These are phyloP conservation scores for Malus fusca DNA, from an alignment of 306 rosid genomes.

Conservation along the genomic window DNA sequence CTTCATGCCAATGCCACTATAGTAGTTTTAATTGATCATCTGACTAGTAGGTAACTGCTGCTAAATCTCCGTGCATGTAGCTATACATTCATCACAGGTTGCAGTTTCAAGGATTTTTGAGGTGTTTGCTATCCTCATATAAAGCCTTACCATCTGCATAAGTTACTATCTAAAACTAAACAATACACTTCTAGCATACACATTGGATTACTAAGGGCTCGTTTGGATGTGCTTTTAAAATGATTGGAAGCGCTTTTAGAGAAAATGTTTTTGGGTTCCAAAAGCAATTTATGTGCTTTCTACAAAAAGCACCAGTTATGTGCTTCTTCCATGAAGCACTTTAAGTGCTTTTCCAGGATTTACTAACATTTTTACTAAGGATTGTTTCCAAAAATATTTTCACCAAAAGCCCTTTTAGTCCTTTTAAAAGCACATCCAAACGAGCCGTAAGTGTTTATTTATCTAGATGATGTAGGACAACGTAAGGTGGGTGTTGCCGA, in stretches of 20 bases:
- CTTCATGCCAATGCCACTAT: background rate
- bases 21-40: background rate
- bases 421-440: no score
- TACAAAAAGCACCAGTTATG: no score
- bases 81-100: background rate
- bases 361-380: no score
- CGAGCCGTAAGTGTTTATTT: background rate
- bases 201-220: background rate
- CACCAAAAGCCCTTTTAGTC: no score
- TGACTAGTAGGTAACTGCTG: background rate
- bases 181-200: background rate
- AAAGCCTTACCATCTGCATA: background rate
- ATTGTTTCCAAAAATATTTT: no score
- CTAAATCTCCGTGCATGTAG: background rate
- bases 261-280: no score
- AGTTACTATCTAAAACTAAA: background rate
- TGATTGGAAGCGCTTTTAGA: no score
- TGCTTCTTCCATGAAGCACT: no score
- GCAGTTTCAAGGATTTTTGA: background rate
- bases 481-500: background rate
- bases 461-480: background rate
- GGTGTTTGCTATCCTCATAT: background rate
- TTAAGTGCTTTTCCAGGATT: no score
- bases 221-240: no score
- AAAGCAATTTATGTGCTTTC: no score